Evolutionary conservation across 768 basidiomycete genomes (phyloP).

Genomic region (Xerocomellus chrysenteron): DNA sequence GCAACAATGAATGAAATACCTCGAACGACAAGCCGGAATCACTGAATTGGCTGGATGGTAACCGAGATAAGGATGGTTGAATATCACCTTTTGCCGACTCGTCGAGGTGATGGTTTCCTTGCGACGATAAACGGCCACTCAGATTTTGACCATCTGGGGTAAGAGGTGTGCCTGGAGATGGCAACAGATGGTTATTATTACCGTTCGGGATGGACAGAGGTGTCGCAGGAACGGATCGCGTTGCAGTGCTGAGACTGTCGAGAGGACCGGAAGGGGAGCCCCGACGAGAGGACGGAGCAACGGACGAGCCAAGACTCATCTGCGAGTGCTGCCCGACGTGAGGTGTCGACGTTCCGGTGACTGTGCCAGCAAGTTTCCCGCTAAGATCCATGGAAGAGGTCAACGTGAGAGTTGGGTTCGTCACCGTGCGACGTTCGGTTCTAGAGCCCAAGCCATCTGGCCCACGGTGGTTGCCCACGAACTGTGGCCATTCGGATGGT

Average conservation of each 20-base stretch:
- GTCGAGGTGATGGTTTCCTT: slow-evolving; percentile 42
- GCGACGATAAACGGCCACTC: slow-evolving; percentile 62
- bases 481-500: slow-evolving; percentile 94
- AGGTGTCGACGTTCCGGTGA: slow-evolving; percentile 64
- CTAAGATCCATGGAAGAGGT: slow-evolving; percentile 54
- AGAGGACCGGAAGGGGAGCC: slow-evolving; percentile 69
- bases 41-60: slow-evolving; percentile 61
- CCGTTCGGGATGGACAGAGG: slow-evolving; percentile 58
- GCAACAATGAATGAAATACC: slow-evolving; percentile 38
- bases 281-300: slow-evolving; percentile 59
- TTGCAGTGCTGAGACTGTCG: slow-evolving; percentile 57
- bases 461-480: slow-evolving; percentile 59
- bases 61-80: slow-evolving; percentile 70
- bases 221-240: slow-evolving; percentile 83
- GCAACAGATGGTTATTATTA: slow-evolving; percentile 49
- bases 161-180: slow-evolving; percentile 63
- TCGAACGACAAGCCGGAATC: slow-evolving; percentile 52
- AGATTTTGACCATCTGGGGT: slow-evolving; percentile 57
- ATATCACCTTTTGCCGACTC: slow-evolving; percentile 57
- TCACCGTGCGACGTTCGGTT: slow-evolving; percentile 67
- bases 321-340: slow-evolving; percentile 64
- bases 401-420: slow-evolving; percentile 69
- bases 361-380: slow-evolving; percentile 43
- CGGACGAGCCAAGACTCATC: slow-evolving; percentile 32
- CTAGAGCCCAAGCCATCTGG: slow-evolving; percentile 58